These are phyloP conservation scores for Neonectria hederae DNA, from an alignment of 2,329 filamentous ascomycete genomes.

Conservation along the genomic window DNA sequence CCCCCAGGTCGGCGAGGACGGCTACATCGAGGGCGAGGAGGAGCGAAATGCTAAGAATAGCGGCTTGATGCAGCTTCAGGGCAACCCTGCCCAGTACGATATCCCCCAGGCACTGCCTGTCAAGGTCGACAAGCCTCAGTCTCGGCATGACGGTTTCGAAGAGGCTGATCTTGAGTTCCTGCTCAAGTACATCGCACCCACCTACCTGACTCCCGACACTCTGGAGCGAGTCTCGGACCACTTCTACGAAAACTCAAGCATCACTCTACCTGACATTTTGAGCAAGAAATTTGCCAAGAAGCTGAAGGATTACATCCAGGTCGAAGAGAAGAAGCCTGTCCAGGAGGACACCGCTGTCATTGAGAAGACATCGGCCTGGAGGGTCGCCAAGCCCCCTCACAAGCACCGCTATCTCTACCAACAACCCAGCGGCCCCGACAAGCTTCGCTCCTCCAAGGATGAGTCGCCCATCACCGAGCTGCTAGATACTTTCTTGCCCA, in stretches of 20 bases:
- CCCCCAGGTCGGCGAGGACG: slow-evolving; percentile 91
- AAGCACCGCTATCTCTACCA: slow-evolving; percentile 94
- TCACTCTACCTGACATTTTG: slow-evolving; percentile 82
- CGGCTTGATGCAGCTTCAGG: slow-evolving; percentile 90
- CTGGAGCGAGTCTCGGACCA: slow-evolving; percentile 82
- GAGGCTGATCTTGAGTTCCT: slow-evolving; percentile 88
- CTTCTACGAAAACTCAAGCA: slow-evolving; percentile 84
- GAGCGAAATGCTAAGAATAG: slow-evolving; percentile 89
- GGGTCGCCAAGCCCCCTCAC: slow-evolving; percentile 86
- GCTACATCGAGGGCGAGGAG: slow-evolving; percentile 87
- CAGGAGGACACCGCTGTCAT: slow-evolving; percentile 63
- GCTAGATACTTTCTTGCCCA: slow-evolving; percentile 83
- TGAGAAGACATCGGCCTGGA: slow-evolving; percentile 70
- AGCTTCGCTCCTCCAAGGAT: slow-evolving; percentile 50
- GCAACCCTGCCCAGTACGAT: slow-evolving; percentile 90
- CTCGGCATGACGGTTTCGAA: slow-evolving; percentile 68
- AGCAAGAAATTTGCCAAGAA: slow-evolving; percentile 78
- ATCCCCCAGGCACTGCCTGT: slow-evolving; percentile 73
- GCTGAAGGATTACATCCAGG: slow-evolving; percentile 76
- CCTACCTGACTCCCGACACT: slow-evolving; percentile 91
- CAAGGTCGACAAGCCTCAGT: slow-evolving; percentile 50
- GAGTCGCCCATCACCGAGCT: slow-evolving; percentile 77
- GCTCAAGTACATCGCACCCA: slow-evolving; percentile 87
- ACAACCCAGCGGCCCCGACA: slow-evolving; percentile 58
- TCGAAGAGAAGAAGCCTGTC: slow-evolving; percentile 64